Evolutionary conservation across 371 early-diverging fungal genomes (phyloP).

Genomic region (Choanephora cucurbitarum): DNA sequence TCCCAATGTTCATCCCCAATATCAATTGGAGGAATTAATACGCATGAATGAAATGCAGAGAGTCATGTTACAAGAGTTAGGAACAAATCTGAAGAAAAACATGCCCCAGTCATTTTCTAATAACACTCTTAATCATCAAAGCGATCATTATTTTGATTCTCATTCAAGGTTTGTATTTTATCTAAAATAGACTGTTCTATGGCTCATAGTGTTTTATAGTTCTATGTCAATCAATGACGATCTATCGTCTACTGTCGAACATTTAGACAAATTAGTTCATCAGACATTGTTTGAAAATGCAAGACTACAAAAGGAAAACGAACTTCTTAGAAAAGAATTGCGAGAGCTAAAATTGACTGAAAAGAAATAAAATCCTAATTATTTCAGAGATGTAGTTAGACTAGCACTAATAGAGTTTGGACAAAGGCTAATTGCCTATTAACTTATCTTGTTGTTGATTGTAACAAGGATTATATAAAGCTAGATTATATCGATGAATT

Average conservation of each 20-base stretch:
- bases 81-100: slow-evolving; percentile 6
- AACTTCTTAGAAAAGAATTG: slow-evolving; percentile 22
- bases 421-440: too few species aligned
- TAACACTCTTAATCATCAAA: background rate
- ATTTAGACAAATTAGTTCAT: slow-evolving; percentile 49
- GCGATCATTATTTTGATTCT: background rate
- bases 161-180: background rate
- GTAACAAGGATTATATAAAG: too few species aligned
- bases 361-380: slow-evolving; percentile 1
- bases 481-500: too few species aligned
- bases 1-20: slow-evolving; percentile 9
- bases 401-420: too few species aligned
- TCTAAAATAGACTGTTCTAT: slow-evolving; percentile 1
- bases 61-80: slow-evolving; percentile 35
- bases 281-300: slow-evolving; percentile 51
- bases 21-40: slow-evolving; percentile 39
- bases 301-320: slow-evolving; percentile 49
- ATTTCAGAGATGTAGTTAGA: too few species aligned
- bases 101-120: slow-evolving; percentile 1
- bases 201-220: background rate
- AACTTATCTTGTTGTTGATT: too few species aligned
- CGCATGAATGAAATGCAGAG: slow-evolving; percentile 40
- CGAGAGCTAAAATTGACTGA: slow-evolving; percentile 17
- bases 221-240: background rate
- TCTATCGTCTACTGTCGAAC: slow-evolving; percentile 16